Evolutionary conservation across 139 green algal species (phyloP).

Genomic region (Axilococcus clingmanii): DNA sequence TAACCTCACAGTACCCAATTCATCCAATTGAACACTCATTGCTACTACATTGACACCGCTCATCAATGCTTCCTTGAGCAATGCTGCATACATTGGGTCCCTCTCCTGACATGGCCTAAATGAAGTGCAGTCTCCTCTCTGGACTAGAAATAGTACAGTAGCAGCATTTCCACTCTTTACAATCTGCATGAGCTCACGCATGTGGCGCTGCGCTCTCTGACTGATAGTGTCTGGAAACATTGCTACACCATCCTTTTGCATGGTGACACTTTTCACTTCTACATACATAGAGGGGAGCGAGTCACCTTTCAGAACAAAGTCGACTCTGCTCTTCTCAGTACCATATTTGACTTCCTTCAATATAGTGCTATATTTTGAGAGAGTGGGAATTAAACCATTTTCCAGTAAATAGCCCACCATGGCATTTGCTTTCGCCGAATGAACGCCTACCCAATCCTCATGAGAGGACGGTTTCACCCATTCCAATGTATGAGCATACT

Average conservation of each 20-base stretch:
- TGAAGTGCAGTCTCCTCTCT: slow-evolving; percentile 38
- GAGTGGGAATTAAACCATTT: slow-evolving; percentile 19
- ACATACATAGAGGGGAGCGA: slow-evolving; percentile 15
- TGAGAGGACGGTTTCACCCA: slow-evolving; percentile 18
- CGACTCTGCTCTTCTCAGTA: slow-evolving; percentile 8
- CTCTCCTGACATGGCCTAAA: slow-evolving; percentile 43
- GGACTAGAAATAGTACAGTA: slow-evolving; percentile 44
- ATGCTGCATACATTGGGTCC: slow-evolving; percentile 34
- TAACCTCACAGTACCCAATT: background rate
- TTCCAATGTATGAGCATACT: slow-evolving; percentile 52
- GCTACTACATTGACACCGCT: slow-evolving; percentile 34
- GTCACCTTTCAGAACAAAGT: slow-evolving; percentile 25
- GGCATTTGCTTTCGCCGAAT: slow-evolving; percentile 51
- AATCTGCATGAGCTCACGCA: slow-evolving; percentile 29
- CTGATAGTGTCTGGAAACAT: slow-evolving; percentile 57
- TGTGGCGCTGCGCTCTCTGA: slow-evolving; percentile 40
- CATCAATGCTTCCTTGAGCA: slow-evolving; percentile 22
- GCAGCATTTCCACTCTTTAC: slow-evolving; percentile 8
- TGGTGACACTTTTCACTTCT: slow-evolving; percentile 57
- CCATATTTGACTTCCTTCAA: slow-evolving; percentile 39
- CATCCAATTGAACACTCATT: slow-evolving; percentile 10
- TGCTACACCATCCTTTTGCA: slow-evolving; percentile 36
- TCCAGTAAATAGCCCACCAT: slow-evolving; percentile 34
- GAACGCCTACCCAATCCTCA: slow-evolving; percentile 28
- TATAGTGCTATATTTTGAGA: slow-evolving; percentile 13